Base-by-base conservation (phyloP, 331 rosid genomes). In the Quercus tomentella region DNA sequence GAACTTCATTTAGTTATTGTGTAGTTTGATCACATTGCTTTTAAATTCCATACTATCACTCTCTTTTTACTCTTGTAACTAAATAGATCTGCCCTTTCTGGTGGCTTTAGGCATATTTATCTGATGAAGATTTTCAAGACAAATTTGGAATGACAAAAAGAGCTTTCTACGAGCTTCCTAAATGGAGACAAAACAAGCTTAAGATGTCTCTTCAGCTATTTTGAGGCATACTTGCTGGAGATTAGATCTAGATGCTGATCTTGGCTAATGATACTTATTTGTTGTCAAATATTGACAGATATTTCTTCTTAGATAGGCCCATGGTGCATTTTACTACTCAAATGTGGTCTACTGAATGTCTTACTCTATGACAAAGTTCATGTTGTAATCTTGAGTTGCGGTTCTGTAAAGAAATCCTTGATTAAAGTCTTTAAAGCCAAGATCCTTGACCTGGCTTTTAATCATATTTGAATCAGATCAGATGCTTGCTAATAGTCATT, bases 151-250 rank as follows among this genome's bases (percentile, higher is more conserved):
- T 90, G 94, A 77, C 79, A 57, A 91, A 89, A 87, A 6, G 85
- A 65, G 79, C 86, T 68, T 95, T 95, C 81, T 80, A 89, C 83
- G 87, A 84, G 92, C 99, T 95, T 70, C 94, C 99, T 0, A 95
- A 79, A 78, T 95, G 99, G 99, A 95, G 93, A 84, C 99, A 95
- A 76, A 95, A 95, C 96, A 95, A 95, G 88, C 84, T 89, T 25
- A 95, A 95, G 93, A 91, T 90, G 86, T 79, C 93, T 10, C 86
- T 92, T 22, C 80, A 90, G 84, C 96, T 95, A 43, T 92, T 91
- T 81, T 92, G 87, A 80, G 66, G 60, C 75, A 73, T 75, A 76
- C 52, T 43, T 61, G 56, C 74, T 73, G 52, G 68, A 72, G 84
- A 80, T 9, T 28, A 31, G 76, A 72, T 67, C 73, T 72, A 63